Conservation (phyloP, 2,329 filamentous ascomycete species). For the Phaeophleospora eucalypticola region DNA sequence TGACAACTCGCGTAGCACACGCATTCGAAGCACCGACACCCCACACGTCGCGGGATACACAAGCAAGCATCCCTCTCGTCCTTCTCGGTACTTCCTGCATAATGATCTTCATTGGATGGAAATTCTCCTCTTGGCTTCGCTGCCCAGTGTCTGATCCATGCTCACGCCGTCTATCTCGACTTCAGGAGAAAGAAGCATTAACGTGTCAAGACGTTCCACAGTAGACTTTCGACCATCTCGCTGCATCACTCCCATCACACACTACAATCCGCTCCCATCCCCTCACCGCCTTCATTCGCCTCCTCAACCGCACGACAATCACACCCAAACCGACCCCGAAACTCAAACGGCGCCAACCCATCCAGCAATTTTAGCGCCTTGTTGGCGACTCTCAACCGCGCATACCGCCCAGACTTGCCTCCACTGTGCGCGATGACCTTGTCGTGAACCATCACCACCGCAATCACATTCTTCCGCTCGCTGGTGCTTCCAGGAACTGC, state of each 20-base stretch:
- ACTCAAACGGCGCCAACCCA: conserved; percentile 54
- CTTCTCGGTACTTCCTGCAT: no score
- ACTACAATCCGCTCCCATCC: conserved; percentile 4
- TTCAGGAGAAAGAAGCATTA: no score
- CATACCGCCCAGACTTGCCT: conserved; percentile 64
- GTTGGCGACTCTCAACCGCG: conserved; percentile 64
- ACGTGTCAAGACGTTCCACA: no score
- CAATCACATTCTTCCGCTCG: conserved; percentile 51
- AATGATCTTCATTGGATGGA: no score
- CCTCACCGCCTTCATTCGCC: conserved; percentile 3
- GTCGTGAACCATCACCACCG: conserved; percentile 73
- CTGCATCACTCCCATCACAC: neutral
- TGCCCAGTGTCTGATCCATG: no score
- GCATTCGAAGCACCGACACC: no score
- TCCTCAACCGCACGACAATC: conserved; percentile 47
- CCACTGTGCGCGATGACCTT: conserved; percentile 60
- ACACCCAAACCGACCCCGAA: conserved; percentile 59
- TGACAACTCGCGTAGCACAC: no score
- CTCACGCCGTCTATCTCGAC: no score
- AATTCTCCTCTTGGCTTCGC: no score
- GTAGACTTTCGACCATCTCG: no score
- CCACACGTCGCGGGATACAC: no score
- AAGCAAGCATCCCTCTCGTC: no score
- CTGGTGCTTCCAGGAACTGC: conserved; percentile 42
- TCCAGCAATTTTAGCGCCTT: conserved; percentile 51